Base-by-base conservation (phyloP, 108 stramenopile genomes). In the Fragilariopsis cylindrus region DNA sequence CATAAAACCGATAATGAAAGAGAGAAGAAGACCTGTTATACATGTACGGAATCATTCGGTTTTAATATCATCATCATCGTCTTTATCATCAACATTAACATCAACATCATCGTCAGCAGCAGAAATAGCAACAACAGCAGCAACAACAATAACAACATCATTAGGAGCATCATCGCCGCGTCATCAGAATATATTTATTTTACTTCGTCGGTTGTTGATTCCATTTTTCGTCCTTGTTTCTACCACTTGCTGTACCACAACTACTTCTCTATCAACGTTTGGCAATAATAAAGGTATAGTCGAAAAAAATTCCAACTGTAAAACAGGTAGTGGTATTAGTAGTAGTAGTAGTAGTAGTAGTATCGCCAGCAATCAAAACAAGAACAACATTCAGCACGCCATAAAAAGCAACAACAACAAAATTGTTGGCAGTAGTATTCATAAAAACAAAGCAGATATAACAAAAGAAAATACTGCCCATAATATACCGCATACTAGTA, bases 191-290 rank as follows among this genome's bases (percentile, higher is more conserved):
- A 30, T 30, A 30, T 30, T 41, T 30, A 5, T 41, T 1, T 39
- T 62, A 42, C 60, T 62, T 5, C 18, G 60, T 62, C 60, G 60
- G 60, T 62, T 62, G 39, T 40, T 62, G 39, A 6, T 62, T 62
- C 50, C 50, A 52, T 40, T 62, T 62, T 40, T 62, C 18, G 39
- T 62, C 60, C 39, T 62, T 1, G 5, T 62, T 21, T 62, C 60
- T 4, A 62, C 60, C 5, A 62, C 39, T 7, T 40, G 39, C 39
- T 62, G 60, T 62, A 40, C 60, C 5, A n/a, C 60, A 4, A 62
- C 60, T 12, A 40, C 60, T 1, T 62, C 60, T 40, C 60, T 62
- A 39, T 62, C 60, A 9, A 39, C 60, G 1, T 42, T 62, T 41
- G 60, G 60, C n/a, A 39, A 43, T 1, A 43, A 62, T 42, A 62